phyloP scores from a whole-genome alignment of 495 filamentous ascomycete species.

The Penicillium lividum region DNA sequence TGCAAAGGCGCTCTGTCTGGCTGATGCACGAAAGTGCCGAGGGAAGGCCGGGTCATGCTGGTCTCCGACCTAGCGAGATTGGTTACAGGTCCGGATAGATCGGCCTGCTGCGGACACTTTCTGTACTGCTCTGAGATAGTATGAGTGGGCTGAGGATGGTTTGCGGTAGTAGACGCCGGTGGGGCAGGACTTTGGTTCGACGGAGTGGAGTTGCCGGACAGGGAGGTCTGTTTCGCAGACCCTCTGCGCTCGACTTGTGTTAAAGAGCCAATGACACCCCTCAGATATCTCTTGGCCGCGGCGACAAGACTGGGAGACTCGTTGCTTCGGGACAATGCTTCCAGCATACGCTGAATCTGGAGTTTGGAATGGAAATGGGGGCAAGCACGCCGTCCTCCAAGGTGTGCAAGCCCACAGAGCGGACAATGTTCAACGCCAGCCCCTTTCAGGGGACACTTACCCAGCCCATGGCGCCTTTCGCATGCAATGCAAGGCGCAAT shows the following conservation, averaged over 20 bases:
- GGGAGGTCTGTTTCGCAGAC: neutral
- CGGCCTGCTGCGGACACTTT: neutral
- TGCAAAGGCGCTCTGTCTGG: neutral
- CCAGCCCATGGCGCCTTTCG: slow-evolving; percentile 48
- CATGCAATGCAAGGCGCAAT: slow-evolving; percentile 56
- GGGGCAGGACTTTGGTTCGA: neutral
- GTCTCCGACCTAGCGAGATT: neutral
- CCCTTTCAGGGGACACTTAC: slow-evolving; percentile 60
- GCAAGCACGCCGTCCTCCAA: slow-evolving; percentile 55
- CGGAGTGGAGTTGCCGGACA: neutral
- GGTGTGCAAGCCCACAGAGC: slow-evolving; percentile 70
- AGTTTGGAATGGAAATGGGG: slow-evolving; percentile 58
- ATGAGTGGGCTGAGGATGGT: neutral
- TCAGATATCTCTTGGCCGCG: slow-evolving; percentile 55
- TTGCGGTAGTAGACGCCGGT: neutral
- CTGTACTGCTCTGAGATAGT: no score
- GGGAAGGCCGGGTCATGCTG: neutral
- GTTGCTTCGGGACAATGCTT: slow-evolving; percentile 55
- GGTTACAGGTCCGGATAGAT: neutral
- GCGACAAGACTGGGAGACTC: slow-evolving; percentile 56
- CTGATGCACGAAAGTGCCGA: neutral
- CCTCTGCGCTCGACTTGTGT: slow-evolving; percentile 29
- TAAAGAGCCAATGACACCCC: slow-evolving; percentile 54
- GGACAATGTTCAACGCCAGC: slow-evolving; percentile 64
- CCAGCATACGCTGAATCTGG: slow-evolving; percentile 61